Evolutionary conservation across 2,329 filamentous ascomycete species (phyloP), one percentile per base, ranked within the genome.

Genomic region (Parastagonospora nodorum): DNA sequence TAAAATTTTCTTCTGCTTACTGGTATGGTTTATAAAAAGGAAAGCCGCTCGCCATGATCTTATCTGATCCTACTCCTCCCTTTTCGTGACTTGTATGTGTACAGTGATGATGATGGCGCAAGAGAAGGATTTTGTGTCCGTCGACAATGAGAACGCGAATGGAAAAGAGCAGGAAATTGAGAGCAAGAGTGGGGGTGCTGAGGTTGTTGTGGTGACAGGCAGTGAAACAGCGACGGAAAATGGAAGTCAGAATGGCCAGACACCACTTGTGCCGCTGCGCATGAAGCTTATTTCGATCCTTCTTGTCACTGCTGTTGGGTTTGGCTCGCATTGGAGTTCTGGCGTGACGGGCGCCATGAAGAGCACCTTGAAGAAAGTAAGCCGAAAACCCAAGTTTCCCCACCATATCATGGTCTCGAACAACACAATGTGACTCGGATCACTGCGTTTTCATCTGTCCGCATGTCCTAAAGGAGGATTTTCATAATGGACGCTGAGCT

Each of bases 271-370:
- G 6, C 64, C 64, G 1, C 19, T 67, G 29, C 54, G 51, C 29
- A 57, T 61, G 61, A 67, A 67, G 54, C 45, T 81, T 11, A 63
- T 72, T 8, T 76, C 82, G 0, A 78, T 85, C 2, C 41, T 82
- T 0, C 61, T 83, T 8, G 80, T 83, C 2, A 79, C 78, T 11
- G 67, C 77, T 47, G 84, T 86, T 56, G 82, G 83, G 1, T 86
- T 86, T 58, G 83, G 83, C 0, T 82, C 81, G 0, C 78, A 80
- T 16, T 86, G 83, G 83, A 84, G 82, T 55, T 76, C 76, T n/a
- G 82, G 83, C 1, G 80, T 86, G 1, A 85, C 82, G 0, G 80
- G 81, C 8, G 83, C 84, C 1, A 81, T 86, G 77, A 86, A 86
- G 63, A 82, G 74, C 14, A 85, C 82, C 0, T 66, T 86, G 24